These are phyloP conservation scores for Neurospora sp. DNA, from an alignment of 495 filamentous ascomycete genomes.

Conservation along the genomic window DNA sequence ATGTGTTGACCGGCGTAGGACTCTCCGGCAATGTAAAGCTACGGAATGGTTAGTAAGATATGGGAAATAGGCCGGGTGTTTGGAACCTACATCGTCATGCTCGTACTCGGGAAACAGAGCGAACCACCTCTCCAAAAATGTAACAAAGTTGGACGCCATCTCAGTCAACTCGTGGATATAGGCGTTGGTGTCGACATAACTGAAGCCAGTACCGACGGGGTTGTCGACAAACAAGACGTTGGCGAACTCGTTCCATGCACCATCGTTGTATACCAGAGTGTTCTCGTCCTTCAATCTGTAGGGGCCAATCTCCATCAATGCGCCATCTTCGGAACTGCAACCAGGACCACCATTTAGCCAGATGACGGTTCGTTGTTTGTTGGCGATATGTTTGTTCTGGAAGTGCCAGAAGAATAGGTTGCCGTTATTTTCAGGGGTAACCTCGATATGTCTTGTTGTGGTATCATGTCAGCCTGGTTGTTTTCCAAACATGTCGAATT, in stretches of 20 bases:
- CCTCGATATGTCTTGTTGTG: slow-evolving; percentile 76
- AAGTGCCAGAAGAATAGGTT: slow-evolving; percentile 99
- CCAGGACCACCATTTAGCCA: slow-evolving; percentile 97
- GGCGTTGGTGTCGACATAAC: slow-evolving; percentile 80
- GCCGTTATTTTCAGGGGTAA: slow-evolving; percentile 71
- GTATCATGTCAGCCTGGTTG: slow-evolving; percentile 7
- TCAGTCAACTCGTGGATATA: slow-evolving; percentile 75
- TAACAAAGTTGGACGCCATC: slow-evolving; percentile 82
- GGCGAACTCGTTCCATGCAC: slow-evolving; percentile 95
- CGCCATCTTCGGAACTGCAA: slow-evolving; percentile 94
- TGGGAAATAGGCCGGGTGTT: no score
- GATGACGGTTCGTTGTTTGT: slow-evolving; percentile 83
- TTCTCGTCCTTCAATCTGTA: slow-evolving; percentile 72
- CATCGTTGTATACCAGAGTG: slow-evolving; percentile 70
- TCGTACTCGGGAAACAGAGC: slow-evolving; percentile 83
- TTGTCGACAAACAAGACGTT: slow-evolving; percentile 95
- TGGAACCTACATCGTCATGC: slow-evolving; percentile 64
- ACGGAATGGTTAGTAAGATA: slow-evolving; percentile 7
- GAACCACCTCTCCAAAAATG: slow-evolving; percentile 87
- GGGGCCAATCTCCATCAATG: slow-evolving; percentile 94
- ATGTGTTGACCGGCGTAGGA: slow-evolving; percentile 97
- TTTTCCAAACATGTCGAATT: background rate
- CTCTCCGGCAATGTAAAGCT: slow-evolving; percentile 92
- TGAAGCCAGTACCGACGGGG: slow-evolving; percentile 91
- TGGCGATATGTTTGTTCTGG: slow-evolving; percentile 88